Evolutionary conservation across 805 yeast genomes (phyloP).

Genomic region (Saturnispora gosingensis): DNA sequence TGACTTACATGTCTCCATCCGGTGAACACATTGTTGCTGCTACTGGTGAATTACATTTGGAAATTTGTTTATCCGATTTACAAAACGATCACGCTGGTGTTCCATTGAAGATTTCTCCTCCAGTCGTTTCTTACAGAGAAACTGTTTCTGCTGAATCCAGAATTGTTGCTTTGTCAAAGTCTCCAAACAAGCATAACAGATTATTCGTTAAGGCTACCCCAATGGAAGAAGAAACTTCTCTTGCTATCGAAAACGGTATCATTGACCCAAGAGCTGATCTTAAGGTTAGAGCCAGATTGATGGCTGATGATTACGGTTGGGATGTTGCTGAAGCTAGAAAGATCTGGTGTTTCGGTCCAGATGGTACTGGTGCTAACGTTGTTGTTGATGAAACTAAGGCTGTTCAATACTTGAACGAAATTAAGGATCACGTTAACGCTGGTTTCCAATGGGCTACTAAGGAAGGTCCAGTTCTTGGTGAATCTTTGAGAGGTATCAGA

Average conservation of each 20-base stretch:
- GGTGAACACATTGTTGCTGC: constrained; percentile 99
- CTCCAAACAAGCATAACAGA: constrained; percentile 99
- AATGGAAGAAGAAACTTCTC: constrained; percentile 82
- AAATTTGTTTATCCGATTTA: constrained; percentile 91
- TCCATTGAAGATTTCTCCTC: constrained; percentile 96
- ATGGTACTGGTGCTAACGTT: constrained; percentile 96
- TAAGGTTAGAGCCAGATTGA: constrained; percentile 97
- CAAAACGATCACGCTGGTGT: constrained; percentile 99
- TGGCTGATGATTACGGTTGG: constrained; percentile 99
- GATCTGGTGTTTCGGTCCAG: constrained; percentile 99
- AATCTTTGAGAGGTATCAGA: constrained; percentile 92
- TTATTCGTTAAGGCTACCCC: constrained; percentile 97
- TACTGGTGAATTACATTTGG: constrained; percentile 99
- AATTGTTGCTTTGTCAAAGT: constrained; percentile 94
- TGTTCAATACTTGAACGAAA: constrained; percentile 96
- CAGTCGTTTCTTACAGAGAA: constrained; percentile 98
- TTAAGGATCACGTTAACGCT: constrained; percentile 98
- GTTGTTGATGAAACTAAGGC: constrained; percentile 99
- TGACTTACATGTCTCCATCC: constrained; percentile 75
- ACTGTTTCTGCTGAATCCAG: constrained; percentile 90
- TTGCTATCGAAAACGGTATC: constrained; percentile 89
- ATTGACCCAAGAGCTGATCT: constrained; percentile 93
- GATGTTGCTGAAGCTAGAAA: constrained; percentile 99
- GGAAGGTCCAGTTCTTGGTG: constrained; percentile 99
- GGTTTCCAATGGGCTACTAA: constrained; percentile 99